These are phyloP conservation scores for Multifurca ochricompacta DNA, from an alignment of 768 basidiomycete species.

Conservation along the genomic window DNA sequence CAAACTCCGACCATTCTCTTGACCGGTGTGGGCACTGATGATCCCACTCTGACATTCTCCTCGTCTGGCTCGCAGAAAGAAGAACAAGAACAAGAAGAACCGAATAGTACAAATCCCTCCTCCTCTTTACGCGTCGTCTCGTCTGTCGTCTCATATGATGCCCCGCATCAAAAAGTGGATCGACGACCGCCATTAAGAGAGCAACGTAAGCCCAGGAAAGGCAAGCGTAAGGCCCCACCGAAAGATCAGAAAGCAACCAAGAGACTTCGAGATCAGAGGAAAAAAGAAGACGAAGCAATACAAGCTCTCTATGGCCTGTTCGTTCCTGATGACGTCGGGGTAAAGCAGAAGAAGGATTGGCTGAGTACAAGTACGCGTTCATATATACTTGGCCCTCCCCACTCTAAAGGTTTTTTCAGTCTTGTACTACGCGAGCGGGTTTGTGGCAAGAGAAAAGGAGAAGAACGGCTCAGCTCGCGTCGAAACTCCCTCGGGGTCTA, in stretches of 20 bases:
- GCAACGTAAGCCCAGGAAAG: background rate
- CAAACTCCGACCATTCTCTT: background rate
- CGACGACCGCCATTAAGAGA: background rate
- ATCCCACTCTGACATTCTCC: background rate
- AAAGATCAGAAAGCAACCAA: conserved; percentile 1
- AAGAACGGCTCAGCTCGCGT: too few species aligned
- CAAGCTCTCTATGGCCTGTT: background rate
- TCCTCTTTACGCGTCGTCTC: background rate
- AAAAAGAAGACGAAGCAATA: background rate
- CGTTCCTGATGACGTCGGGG: background rate
- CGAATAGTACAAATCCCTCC: background rate
- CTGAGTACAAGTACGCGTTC: background rate
- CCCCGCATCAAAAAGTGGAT: background rate
- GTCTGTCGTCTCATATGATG: background rate
- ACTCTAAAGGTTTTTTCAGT: background rate
- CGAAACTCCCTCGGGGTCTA: too few species aligned
- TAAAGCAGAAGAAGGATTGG: conserved; percentile 11
- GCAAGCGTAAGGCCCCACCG: background rate
- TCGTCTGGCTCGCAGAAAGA: background rate
- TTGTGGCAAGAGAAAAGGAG: too few species aligned
- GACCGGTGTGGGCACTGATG: background rate
- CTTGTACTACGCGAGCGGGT: background rate
- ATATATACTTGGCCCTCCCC: background rate
- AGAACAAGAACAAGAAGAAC: background rate
- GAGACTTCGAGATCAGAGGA: conserved; percentile 1